These are phyloP conservation scores for Tolypocladium ophioglossoides DNA, from an alignment of 2,329 filamentous ascomycete species.

Conservation along the genomic window DNA sequence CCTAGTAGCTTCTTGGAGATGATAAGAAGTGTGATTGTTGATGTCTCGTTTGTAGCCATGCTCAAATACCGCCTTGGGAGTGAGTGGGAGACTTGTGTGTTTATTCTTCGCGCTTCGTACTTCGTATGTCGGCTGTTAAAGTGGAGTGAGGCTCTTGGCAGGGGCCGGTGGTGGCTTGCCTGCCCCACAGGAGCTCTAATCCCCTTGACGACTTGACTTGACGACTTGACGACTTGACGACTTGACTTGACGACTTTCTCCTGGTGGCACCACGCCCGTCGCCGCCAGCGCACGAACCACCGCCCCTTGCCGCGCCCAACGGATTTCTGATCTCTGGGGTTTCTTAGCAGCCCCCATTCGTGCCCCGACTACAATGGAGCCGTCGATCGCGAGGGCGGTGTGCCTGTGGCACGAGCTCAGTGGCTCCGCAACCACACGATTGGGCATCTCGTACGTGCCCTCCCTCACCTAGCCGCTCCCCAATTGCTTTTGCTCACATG, in stretches of 20 bases:
- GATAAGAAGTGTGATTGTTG: conserved; percentile 7
- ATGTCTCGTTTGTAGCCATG: neutral
- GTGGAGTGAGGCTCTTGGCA: neutral
- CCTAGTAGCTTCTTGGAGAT: conserved; percentile 3
- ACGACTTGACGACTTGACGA: too few species aligned
- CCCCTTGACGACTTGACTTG: too few species aligned
- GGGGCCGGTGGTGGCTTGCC: neutral
- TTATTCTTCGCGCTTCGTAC: too few species aligned
- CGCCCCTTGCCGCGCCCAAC: neutral
- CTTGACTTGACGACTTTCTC: neutral
- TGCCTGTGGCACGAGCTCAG: conserved; percentile 3
- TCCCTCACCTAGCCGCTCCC: neutral
- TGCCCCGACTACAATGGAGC: neutral
- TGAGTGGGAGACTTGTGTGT: neutral
- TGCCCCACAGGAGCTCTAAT: neutral
- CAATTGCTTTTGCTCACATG: neutral
- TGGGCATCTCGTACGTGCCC: conserved; percentile 6
- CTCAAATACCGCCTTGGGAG: neutral
- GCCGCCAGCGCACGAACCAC: neutral
- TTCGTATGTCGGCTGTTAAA: neutral
- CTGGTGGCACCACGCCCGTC: neutral
- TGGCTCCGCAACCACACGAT: neutral
- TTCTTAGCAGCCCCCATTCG: neutral
- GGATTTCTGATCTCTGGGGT: neutral
- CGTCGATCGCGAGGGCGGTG: neutral